Percentiles rank a stretch among this genome's conserved stretches.
Conservation (phyloP, 1,284 basidiomycete species). For the Ceratobasidium sp. region DNA sequence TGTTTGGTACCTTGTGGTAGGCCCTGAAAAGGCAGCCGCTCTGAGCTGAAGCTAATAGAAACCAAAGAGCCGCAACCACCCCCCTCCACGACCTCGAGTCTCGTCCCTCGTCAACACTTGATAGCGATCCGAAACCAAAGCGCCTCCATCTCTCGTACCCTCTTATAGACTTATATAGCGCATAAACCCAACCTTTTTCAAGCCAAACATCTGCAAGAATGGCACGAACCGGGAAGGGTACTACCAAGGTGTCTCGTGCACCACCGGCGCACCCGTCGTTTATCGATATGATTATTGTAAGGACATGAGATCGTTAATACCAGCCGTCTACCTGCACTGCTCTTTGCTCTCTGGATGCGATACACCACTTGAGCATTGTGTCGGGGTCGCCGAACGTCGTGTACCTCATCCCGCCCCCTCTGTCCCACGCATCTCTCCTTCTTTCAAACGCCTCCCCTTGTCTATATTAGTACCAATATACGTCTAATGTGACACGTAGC, state of each 20-base stretch:
- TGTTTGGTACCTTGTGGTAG: slow-evolving; percentile 2
- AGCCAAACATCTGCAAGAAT: slow-evolving; percentile 29
- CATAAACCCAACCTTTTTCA: slow-evolving; percentile 20
- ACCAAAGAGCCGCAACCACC: slow-evolving; percentile 36
- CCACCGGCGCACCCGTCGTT: slow-evolving; percentile 43
- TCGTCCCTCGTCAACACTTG: slow-evolving; percentile 10
- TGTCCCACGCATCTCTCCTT: background rate
- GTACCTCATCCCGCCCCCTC: background rate
- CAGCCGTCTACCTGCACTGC: background rate
- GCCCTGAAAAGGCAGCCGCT: slow-evolving; percentile 28
- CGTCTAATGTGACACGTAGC: background rate
- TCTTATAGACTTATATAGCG: background rate
- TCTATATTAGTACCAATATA: background rate
- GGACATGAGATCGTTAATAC: background rate
- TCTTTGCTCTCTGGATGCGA: background rate
- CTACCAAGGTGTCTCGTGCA: slow-evolving; percentile 28
- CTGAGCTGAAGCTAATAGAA: slow-evolving; percentile 25
- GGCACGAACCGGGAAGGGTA: slow-evolving; percentile 33
- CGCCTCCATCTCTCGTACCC: background rate
- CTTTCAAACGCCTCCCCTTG: background rate
- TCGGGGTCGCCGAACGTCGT: background rate
- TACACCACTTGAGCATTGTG: background rate
- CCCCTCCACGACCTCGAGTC: slow-evolving; percentile 23
- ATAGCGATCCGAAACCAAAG: background rate
- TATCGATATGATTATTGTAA: slow-evolving; percentile 45